Percentiles rank a stretch among this genome's conserved stretches.
Evolutionary conservation across 179 eudicot genomes (phyloP).

Genomic region (Sideroxylon spinosum): DNA sequence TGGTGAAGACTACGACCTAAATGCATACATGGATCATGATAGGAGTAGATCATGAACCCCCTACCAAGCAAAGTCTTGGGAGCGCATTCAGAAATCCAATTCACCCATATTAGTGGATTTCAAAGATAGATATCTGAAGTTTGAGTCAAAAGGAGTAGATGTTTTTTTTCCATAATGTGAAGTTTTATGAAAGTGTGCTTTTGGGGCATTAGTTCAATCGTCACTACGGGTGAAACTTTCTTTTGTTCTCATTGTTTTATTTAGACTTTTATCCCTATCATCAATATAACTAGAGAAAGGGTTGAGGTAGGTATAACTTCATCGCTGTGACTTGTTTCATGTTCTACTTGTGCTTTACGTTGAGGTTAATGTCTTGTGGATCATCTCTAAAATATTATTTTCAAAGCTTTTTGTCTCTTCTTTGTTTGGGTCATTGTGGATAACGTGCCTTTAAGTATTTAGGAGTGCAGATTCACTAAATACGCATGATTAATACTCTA

Average conservation of each 20-base stretch:
- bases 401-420: conserved; percentile 2
- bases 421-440: conserved; percentile 23
- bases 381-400: conserved; percentile 15
- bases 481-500: conserved; percentile 28
- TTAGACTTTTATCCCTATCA: conserved; percentile 38
- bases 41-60: conserved; percentile 77
- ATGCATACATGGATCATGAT: conserved; percentile 30
- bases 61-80: conserved; percentile 49
- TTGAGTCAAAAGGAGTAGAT: conserved; percentile 67
- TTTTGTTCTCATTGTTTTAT: conserved; percentile 39
- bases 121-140: conserved; percentile 34
- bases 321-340: conserved; percentile 30
- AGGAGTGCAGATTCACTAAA: conserved; percentile 18
- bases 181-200: conserved; percentile 22
- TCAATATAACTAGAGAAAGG: conserved; percentile 51
- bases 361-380: conserved; percentile 25
- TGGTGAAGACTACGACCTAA: no score
- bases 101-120: conserved; percentile 31
- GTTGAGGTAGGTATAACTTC: conserved; percentile 77
- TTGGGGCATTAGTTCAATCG: conserved; percentile 15
- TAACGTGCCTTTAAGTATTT: conserved; percentile 5
- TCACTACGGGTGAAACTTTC: conserved; percentile 26
- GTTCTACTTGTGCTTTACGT: conserved; percentile 23
- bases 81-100: conserved; percentile 45
- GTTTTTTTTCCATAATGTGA: conserved; percentile 22